Conservation (phyloP, 1,284 basidiomycete species). For the Heliocybe sulcata region DNA sequence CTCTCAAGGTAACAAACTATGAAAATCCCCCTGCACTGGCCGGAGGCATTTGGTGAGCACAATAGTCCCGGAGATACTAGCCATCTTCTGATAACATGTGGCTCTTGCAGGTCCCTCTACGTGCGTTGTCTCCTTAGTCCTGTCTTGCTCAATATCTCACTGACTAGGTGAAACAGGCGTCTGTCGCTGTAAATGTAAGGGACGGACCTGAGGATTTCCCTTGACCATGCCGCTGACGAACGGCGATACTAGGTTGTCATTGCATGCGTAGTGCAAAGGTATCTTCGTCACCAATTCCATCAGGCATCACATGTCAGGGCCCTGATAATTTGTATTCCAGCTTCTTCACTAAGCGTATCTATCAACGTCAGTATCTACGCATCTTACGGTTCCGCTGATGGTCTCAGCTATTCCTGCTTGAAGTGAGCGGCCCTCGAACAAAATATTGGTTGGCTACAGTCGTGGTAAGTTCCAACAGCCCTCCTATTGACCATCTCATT, state of each 20-base stretch:
- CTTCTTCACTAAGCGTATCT: neutral
- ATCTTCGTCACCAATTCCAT: neutral
- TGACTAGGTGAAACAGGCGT: too few species aligned
- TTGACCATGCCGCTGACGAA: neutral
- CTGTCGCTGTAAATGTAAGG: neutral
- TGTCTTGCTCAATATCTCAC: too few species aligned
- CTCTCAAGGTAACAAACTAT: neutral
- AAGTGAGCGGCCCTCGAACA: neutral
- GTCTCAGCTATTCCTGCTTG: neutral
- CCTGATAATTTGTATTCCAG: neutral
- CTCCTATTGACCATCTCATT: neutral
- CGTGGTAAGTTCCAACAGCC: neutral
- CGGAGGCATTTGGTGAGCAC: neutral
- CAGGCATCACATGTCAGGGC: neutral
- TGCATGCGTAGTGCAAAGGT: neutral
- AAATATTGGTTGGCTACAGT: neutral
- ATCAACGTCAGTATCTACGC: neutral
- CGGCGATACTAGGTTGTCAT: neutral
- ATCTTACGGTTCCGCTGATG: too few species aligned
- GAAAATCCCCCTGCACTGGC: neutral
- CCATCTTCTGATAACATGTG: neutral
- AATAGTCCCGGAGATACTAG: neutral
- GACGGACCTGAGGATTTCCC: neutral
- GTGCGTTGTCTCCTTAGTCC: neutral
- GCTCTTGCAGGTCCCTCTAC: neutral